Base-by-base conservation (phyloP, 345 rosid genomes). In the Citrus cavaleriei region DNA sequence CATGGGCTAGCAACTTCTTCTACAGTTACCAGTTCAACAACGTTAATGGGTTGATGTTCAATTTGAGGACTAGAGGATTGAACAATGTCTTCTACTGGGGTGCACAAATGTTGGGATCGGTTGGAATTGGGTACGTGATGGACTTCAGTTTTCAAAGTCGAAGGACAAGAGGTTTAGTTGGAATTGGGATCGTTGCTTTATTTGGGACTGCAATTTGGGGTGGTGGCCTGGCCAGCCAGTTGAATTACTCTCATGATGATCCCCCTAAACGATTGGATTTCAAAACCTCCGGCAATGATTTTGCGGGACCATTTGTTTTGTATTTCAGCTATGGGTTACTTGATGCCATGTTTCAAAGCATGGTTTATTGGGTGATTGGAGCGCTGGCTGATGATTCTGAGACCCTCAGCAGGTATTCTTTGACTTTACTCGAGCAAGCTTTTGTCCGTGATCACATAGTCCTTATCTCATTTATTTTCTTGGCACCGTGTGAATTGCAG, bases 1-100 rank as follows among this genome's bases (percentile, higher is more conserved):
- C 91, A 19, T 92, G 92, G 90, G 90, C 92, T 0, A 90, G 91
- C 88, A 92, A 90, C 75, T 92, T 92, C 81, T 92, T 90, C 74
- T 92, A 88, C 76, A 86, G 64, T 69, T 92, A 90, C 86, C 95
- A 90, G 68, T 92, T 90, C 79, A 87, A 87, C 42, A 83, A 89
- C 18, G 92, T 90, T 35, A 90, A 92, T 3, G 84, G 80, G 1
- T 79, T 35, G 34, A 58, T 85, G 71, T 92, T 90, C 79, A 89
- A 82, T 77, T 49, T 88, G 77, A 82, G 93, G 86, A 92, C 95
- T 9, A 85, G 93, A 51, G 93, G 93, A 2, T 63, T 92, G 77
- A 92, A 90, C 84, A 92, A 90, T 64, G 95, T 92, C 6, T 90
- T 85, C 78, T 89, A 92, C 24, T 90, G 91, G 92, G 90, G 88